These are phyloP conservation scores for Naganishia antarctica DNA, from an alignment of 768 basidiomycete species.

Conservation along the genomic window DNA sequence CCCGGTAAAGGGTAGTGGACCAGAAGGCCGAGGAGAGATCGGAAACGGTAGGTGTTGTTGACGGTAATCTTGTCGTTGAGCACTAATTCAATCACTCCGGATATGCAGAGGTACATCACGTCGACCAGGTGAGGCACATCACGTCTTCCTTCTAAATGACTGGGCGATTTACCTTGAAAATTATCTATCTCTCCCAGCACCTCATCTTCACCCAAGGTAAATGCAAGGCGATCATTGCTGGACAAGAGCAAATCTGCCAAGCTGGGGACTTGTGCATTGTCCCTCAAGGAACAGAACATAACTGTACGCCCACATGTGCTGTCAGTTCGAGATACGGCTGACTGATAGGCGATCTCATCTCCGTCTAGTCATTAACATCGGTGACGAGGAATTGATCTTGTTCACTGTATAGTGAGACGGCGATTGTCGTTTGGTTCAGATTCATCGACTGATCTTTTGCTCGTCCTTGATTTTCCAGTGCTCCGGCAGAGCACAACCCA, in stretches of 20 bases:
- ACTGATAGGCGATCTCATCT: neutral
- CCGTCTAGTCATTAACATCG: constrained; percentile 41
- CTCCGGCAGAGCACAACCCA: constrained; percentile 46
- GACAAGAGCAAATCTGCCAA: constrained; percentile 50
- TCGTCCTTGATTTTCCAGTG: neutral
- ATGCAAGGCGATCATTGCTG: constrained; percentile 50
- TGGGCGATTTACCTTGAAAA: too few relatives aligned
- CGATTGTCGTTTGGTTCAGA: neutral
- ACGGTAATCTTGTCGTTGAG: neutral
- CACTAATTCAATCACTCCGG: neutral
- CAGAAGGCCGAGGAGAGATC: constrained; percentile 46
- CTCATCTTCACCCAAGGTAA: constrained; percentile 50
- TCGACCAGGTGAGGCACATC: constrained; percentile 41
- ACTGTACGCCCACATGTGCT: constrained; percentile 25
- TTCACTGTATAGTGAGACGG: constrained; percentile 47
- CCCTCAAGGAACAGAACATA: constrained; percentile 50
- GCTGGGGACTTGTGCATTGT: constrained; percentile 51
- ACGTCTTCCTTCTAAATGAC: too few relatives aligned
- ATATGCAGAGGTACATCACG: constrained; percentile 43
- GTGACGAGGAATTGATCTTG: constrained; percentile 47
- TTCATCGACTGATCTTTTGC: neutral
- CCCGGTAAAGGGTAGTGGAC: constrained; percentile 34
- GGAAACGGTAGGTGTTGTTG: constrained; percentile 46
- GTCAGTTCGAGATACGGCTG: neutral
- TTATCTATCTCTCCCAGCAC: constrained; percentile 33